Evolutionary conservation across 106 monocot genomes (phyloP).

Genomic region (Dendrobium chrysotoxum): DNA sequence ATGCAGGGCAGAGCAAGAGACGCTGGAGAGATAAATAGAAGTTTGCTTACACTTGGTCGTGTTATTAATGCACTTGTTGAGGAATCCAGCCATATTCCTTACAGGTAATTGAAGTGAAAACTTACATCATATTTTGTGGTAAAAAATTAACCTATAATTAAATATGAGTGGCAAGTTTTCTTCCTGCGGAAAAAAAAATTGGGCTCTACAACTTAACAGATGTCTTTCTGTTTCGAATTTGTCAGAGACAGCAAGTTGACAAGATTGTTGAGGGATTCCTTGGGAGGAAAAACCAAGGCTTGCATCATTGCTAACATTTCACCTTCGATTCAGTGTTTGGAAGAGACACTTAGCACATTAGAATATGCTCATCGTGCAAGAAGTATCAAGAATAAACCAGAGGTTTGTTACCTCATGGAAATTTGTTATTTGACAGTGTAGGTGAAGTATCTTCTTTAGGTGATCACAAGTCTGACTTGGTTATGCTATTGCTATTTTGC

Average conservation of each 20-base stretch:
- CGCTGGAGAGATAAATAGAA: constrained; percentile 97
- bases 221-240: neutral
- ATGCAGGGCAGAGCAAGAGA: constrained; percentile 93
- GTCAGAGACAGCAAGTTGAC: constrained; percentile 96
- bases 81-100: constrained; percentile 89
- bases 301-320: constrained; percentile 97
- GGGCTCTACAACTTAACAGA: too few species aligned
- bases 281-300: constrained; percentile 99
- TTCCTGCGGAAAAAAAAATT: too few species aligned
- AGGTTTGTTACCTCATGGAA: constrained; percentile 22
- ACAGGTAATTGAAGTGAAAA: constrained; percentile 45
- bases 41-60: constrained; percentile 93
- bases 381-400: constrained; percentile 95
- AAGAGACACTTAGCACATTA: constrained; percentile 95
- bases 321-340: constrained; percentile 85
- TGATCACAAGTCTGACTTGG: neutral
- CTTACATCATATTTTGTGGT: constrained; percentile 2
- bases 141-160: too few species aligned
- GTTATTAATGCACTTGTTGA: constrained; percentile 96
- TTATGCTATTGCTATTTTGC: constrained; percentile 4
- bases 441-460: too few species aligned
- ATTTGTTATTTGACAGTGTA: neutral
- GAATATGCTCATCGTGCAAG: constrained; percentile 98
- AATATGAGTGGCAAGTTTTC: too few species aligned
- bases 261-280: constrained; percentile 88